Conservation (phyloP, 805 yeast genomes). For the Yarrowia hollandica region DNA sequence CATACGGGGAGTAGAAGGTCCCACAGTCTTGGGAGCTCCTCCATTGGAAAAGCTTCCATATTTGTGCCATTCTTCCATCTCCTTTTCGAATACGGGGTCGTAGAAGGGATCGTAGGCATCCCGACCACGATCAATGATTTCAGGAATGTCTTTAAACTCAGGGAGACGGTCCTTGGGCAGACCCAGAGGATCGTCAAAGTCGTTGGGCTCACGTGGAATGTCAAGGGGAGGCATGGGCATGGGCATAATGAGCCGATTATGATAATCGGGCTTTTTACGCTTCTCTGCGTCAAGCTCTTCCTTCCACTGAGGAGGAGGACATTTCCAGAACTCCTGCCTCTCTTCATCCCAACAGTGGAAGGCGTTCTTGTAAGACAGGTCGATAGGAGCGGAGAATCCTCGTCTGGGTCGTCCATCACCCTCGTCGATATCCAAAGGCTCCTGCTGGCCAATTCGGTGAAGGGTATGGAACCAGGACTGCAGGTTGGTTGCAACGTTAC, state of each 20-base stretch:
- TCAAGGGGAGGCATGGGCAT: constrained; percentile 14
- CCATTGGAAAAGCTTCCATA: neutral
- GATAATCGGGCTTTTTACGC: neutral
- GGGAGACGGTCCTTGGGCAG: constrained; percentile 1
- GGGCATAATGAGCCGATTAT: neutral
- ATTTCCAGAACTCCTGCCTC: neutral
- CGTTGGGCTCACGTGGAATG: constrained; percentile 4
- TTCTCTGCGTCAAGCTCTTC: neutral
- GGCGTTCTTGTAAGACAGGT: neutral
- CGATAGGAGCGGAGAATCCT: neutral
- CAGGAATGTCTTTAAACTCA: neutral
- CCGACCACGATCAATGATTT: neutral
- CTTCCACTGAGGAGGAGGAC: constrained; percentile 16
- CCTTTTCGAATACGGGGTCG: constrained; percentile 4
- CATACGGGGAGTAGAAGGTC: neutral
- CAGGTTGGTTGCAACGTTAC: neutral
- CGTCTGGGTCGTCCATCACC: constrained; percentile 15
- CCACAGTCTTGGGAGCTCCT: neutral
- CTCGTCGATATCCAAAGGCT: constrained; percentile 7
- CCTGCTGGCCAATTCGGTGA: constrained; percentile 8
- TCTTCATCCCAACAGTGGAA: neutral
- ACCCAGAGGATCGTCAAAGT: constrained; percentile 12
- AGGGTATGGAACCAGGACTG: constrained; percentile 14
- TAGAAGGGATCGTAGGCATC: constrained; percentile 2
- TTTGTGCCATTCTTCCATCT: neutral